phyloP scores from a whole-genome alignment of 2,329 filamentous ascomycete genomes.

The Fusarium sulawesiense region DNA sequence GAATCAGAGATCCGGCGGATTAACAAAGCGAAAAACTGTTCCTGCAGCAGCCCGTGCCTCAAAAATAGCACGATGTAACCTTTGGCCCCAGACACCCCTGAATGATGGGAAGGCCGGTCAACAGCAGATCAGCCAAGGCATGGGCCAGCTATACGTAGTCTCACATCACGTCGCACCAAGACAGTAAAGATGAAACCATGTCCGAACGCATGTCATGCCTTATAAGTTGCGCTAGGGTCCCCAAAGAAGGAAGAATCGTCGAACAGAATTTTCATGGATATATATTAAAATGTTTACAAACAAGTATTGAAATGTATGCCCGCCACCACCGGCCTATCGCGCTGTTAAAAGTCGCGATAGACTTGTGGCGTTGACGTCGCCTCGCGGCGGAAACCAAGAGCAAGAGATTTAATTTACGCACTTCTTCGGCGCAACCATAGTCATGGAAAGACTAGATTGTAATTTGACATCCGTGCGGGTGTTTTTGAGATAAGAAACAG shows the following conservation, averaged over 20 bases:
- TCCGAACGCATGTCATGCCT: conserved; percentile 22
- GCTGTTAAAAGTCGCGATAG: conserved; percentile 21
- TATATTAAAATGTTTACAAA: conserved; percentile 11
- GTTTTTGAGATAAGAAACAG: not conserved
- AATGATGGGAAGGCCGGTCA: conserved; percentile 7
- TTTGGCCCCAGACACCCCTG: conserved; percentile 8
- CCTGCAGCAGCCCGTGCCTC: conserved; percentile 19
- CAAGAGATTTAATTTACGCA: conserved; percentile 78
- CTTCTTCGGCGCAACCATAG: conserved; percentile 99
- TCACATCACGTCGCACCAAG: conserved; percentile 3
- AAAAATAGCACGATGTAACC: conserved; percentile 36
- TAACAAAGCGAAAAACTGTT: conserved; percentile 8
- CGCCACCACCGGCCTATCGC: conserved; percentile 42
- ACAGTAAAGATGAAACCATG: conserved; percentile 23
- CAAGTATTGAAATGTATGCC: conserved; percentile 43
- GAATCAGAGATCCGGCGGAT: not conserved
- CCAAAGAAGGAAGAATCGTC: conserved; percentile 9
- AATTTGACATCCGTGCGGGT: conserved; percentile 99
- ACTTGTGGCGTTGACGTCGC: conserved; percentile 43
- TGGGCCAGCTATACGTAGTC: not conserved
- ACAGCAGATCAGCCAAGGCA: conserved; percentile 24
- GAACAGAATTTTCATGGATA: conserved; percentile 13
- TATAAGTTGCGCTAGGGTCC: not conserved
- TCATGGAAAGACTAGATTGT: conserved; percentile 86
- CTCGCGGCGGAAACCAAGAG: conserved; percentile 46